Evolutionary conservation across 768 basidiomycete genomes (phyloP).

Genomic region (Trametes gibbosa): DNA sequence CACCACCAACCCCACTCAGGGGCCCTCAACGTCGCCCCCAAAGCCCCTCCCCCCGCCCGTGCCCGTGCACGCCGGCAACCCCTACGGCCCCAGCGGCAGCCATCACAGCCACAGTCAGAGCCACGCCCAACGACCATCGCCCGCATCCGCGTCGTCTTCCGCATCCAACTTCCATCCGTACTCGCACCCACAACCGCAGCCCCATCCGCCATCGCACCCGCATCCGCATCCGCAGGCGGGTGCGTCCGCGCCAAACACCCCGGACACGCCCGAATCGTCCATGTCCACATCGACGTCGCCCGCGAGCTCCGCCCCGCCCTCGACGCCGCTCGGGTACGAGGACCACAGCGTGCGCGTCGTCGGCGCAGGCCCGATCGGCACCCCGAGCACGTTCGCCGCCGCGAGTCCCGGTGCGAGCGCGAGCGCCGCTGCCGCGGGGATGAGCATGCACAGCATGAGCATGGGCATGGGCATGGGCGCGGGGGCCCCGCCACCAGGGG

Average conservation of each 20-base stretch:
- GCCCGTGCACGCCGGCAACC: slow-evolving; percentile 14
- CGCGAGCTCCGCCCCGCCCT: slow-evolving; percentile 30
- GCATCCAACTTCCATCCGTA: not conserved
- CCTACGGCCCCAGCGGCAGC: slow-evolving; percentile 1
- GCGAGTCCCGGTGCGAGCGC: not conserved
- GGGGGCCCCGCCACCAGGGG: not conserved
- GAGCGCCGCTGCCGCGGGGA: not conserved
- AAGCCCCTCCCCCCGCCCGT: slow-evolving; percentile 20
- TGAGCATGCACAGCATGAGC: not conserved
- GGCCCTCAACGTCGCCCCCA: slow-evolving; percentile 20
- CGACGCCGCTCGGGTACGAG: slow-evolving; percentile 29
- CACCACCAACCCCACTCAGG: slow-evolving; percentile 18
- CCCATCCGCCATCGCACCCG: not conserved
- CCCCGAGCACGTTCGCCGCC: slow-evolving; percentile 7
- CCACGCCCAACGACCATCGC: not conserved
- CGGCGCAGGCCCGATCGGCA: slow-evolving; percentile 5
- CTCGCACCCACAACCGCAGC: too few relatives aligned
- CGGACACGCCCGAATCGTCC: slow-evolving; percentile 31
- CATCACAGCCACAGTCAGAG: not conserved
- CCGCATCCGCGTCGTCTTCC: slow-evolving; percentile 16
- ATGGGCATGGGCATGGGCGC: not conserved
- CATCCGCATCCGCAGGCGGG: too few relatives aligned
- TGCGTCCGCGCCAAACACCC: slow-evolving; percentile 24
- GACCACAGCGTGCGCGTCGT: slow-evolving; percentile 25
- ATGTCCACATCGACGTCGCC: slow-evolving; percentile 32